A percentile compares a stretch with the other conserved stretches of the same genome.
Conservation (phyloP, 495 filamentous ascomycete genomes). For the Penicillium goetzii region DNA sequence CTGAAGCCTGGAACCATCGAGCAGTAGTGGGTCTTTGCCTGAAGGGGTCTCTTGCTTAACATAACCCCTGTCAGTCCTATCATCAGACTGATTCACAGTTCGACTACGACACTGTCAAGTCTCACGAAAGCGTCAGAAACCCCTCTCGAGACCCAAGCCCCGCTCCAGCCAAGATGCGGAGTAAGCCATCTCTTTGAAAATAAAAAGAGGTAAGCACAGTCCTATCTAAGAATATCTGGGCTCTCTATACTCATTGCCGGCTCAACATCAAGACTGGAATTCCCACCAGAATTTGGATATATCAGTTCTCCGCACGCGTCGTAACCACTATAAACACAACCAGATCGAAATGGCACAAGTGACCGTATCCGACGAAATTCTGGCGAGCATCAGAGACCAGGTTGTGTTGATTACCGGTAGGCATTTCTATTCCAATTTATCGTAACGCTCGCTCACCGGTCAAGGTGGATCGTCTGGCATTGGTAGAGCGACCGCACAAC, state of each 20-base stretch:
- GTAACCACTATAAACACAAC: neutral
- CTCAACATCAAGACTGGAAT: neutral
- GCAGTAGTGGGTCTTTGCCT: neutral
- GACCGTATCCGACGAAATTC: conserved; percentile 18
- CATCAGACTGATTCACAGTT: neutral
- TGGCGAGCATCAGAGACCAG: conserved; percentile 41
- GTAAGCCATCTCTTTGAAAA: neutral
- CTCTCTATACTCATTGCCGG: neutral
- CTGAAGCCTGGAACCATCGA: too few species aligned
- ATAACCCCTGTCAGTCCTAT: neutral
- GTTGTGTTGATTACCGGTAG: conserved; percentile 55
- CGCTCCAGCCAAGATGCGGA: neutral
- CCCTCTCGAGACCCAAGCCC: neutral
- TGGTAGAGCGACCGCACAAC: conserved; percentile 48
- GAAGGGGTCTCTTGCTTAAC: neutral
- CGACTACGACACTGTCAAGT: neutral
- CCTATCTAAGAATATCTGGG: neutral
- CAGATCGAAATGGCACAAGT: conserved; percentile 17
- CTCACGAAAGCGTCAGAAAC: neutral
- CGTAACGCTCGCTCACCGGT: conserved; percentile 7
- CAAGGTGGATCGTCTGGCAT: conserved; percentile 56
- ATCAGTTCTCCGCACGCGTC: neutral
- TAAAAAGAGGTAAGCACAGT: neutral
- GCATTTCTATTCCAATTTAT: neutral
- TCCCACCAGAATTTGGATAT: too few species aligned